Evolutionary conservation across 2,329 filamentous ascomycete genomes (phyloP), one percentile per base, ranked within the genome.

Genomic region (Fusarium sp.): DNA sequence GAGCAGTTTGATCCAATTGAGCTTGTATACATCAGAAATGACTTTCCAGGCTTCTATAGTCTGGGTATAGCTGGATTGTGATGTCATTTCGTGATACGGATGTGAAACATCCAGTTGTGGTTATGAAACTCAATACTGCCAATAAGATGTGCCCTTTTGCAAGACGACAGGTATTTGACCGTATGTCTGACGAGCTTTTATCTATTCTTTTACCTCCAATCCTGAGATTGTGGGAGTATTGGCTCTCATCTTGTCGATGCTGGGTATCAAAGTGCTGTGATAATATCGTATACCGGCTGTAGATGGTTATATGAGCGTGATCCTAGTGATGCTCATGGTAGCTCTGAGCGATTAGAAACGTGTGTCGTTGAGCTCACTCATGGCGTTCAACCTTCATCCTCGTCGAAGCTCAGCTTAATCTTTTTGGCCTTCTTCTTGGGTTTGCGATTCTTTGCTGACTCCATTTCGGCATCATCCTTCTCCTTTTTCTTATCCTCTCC

Each of bases 381-480:
- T 19, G 18, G 16, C 18, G 8, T 63, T 84, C 82, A 82, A 25
- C 82, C 85, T 38, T 90, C 88, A 23, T 91, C 89, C 64, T 91
- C 88, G 32, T 88, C 88, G 78, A 92, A 92, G 80, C 90, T 92
- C 50, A 92, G 83, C 82, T 92, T 92, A 67, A 92, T 88, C 83
- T 91, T 92, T 81, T 89, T 89, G 9, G 84, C 82, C 80, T 88
- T 88, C 79, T 90, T 90, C 79, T 86, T 88, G 12, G 72, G 73
- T 67, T 80, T 82, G 65, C 79, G 81, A 12, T 79, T 78, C 72
- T 77, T 79, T 32, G 59, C 46, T 12, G 79, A 76, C 6, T 80
- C 79, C 8, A 78, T 80, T 15, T 79, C 78, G 2, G 75, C 78
- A 6, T 23, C n/a, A 6, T 60, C 60, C 35, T 65, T 59, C 16